Evolutionary conservation across 331 rosid species (phyloP).

Genomic region (Phaseolus coccineus): DNA sequence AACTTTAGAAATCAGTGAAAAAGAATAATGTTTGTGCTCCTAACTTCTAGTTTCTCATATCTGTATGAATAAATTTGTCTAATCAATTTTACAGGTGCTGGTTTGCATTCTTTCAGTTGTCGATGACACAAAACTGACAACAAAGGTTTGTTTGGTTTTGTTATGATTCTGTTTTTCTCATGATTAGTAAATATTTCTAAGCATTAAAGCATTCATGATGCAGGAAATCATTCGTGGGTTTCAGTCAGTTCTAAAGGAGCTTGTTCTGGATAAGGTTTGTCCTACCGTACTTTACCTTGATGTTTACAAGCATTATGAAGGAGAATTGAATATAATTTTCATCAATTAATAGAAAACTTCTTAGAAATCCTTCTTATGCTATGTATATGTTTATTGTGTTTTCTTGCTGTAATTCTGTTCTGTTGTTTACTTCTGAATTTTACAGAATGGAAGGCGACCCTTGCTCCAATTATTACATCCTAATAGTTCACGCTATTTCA

Average conservation of each 20-base stretch:
- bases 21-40: not conserved
- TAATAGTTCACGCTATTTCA: conserved; percentile 80
- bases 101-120: conserved; percentile 78
- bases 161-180: conserved; percentile 42
- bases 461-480: conserved; percentile 86
- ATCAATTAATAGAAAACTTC: conserved; percentile 6
- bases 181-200: conserved; percentile 28
- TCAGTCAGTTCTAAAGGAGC: conserved; percentile 72
- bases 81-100: conserved; percentile 71
- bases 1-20: not conserved
- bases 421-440: conserved; percentile 41
- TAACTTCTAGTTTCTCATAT: conserved; percentile 12
- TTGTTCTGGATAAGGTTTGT: conserved; percentile 81
- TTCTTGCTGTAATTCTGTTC: conserved; percentile 7
- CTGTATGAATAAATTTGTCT: conserved; percentile 9
- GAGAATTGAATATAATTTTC: conserved; percentile 13
- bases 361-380: conserved; percentile 5
- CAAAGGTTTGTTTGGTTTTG: conserved; percentile 65
- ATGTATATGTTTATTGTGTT: not conserved
- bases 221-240: conserved; percentile 81
- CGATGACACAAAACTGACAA: conserved; percentile 87
- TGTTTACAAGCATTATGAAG: conserved; percentile 6
- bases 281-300: conserved; percentile 19
- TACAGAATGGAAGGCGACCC: conserved; percentile 84
- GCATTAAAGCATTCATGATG: conserved; percentile 42